Evolutionary conservation across 1,284 basidiomycete species (phyloP), one percentile per base, ranked within the genome.

Genomic region (Meripilus lineatus): DNA sequence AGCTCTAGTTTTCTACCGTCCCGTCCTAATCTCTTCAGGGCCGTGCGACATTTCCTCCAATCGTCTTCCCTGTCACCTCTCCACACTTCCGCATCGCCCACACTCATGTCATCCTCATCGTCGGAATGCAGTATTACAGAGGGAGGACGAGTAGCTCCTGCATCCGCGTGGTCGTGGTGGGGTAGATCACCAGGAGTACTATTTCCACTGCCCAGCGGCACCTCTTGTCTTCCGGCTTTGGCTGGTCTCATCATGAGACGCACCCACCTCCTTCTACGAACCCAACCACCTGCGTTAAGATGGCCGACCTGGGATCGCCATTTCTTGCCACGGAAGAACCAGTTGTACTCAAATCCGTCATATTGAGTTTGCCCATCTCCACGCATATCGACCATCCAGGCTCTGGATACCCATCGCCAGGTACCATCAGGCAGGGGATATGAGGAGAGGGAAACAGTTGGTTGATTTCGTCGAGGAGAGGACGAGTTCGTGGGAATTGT

Each of bases 381-480:
- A 32, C 82, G 81, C 87, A 90, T 90, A 65, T 90, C 88, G 46
- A 89, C 78, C 84, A 90, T 85, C 87, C 87, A 90, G 5, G 74
- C 64, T 26, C 74, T 73, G 28, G 84, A 87, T 2, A 88, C 78
- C 87, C 87, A 90, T 35, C 65, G 72, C 88, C 88, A 90, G 10
- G 73, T 77, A 20, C 84, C 86, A 53, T 89, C 84, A 1, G 87
- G 88, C 20, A 90, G 73, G n/a, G 84, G 82, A 53, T 84, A 90
- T 40, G 76, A 74, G 3, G 64, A 60, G 5, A 87, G 70, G 7
- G 80, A 73, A 38, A 82, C 67, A 3, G 72, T 70, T 1, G 79
- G 74, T 51, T 79, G 55, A 32, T 50, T 48, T 40, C 34, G 34
- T 28, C 70, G 70, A 35, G 53, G 49, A 38, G 63, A 64, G 15